Conservation (phyloP, 2,329 filamentous ascomycete genomes). For the Cyphellophora europaea region DNA sequence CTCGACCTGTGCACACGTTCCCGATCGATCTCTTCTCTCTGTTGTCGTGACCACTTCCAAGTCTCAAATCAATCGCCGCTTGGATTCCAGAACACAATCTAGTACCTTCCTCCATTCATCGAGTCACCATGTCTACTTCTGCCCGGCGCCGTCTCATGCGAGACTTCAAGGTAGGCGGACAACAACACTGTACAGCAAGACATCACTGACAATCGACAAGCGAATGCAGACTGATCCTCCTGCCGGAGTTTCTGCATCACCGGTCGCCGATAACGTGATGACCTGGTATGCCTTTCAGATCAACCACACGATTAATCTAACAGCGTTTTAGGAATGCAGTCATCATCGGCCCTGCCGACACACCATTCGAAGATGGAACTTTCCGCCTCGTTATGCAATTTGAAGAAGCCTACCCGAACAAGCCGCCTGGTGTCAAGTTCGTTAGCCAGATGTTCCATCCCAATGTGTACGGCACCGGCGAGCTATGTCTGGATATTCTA, state of each 20-base stretch:
- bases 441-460: slow-evolving; percentile 99
- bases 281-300: slow-evolving; percentile 58
- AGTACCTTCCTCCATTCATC: too few species aligned
- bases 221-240: slow-evolving; percentile 99
- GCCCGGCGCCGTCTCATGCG: slow-evolving; percentile 95
- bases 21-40: too few species aligned
- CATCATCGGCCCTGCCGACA: slow-evolving; percentile 94
- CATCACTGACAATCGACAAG: slow-evolving; percentile 36
- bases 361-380: slow-evolving; percentile 95
- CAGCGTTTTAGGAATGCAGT: slow-evolving; percentile 72
- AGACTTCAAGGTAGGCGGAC: slow-evolving; percentile 80
- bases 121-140: slow-evolving; percentile 80
- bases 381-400: slow-evolving; percentile 98
- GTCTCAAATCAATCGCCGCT: too few species aligned
- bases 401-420: slow-evolving; percentile 97
- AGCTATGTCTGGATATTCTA: slow-evolving; percentile 91
- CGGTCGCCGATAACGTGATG: slow-evolving; percentile 95
- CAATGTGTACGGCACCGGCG: slow-evolving; percentile 94
- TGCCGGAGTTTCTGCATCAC: slow-evolving; percentile 90
- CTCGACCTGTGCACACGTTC: too few species aligned
- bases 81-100: too few species aligned
- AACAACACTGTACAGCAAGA: neutral
- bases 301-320: neutral
- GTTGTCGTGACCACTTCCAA: too few species aligned
- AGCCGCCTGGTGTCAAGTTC: slow-evolving; percentile 95